Evolutionary conservation across 306 rosid species (phyloP), one percentile per base, ranked within the genome.

Genomic region (Trichosanthes cucumerina): DNA sequence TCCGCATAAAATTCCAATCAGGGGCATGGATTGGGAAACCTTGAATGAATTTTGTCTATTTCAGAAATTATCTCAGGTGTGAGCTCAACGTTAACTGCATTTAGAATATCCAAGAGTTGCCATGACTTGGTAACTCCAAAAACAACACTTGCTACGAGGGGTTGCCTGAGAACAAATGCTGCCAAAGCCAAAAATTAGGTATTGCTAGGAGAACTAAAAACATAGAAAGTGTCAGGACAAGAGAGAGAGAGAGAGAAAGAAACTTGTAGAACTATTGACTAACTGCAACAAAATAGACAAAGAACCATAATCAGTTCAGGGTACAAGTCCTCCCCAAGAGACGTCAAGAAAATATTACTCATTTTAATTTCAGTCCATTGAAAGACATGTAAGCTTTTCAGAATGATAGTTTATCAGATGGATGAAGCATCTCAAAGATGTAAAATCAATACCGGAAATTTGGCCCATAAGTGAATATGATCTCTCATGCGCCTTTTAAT

Each of bases 81-180:
- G 82, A 95, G 91, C 87, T 86, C 86, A 28, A 85, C 82, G 85
- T 84, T 70, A 83, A 91, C 85, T 41, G 92, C 92, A 60, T 81
- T 47, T 16, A 92, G 50, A 83, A 89, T 89, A 84, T 89, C 90
- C 78, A 43, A 84, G 59, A 95, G 97, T 72, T 92, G 96, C 96
- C 92, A 81, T 62, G 91, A 80, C 86, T 86, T 89, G 33, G 99
- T 91, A 62, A 90, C 97, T 73, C 97, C 99, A 81, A 91, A 91
- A 69, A 92, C 63, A 12, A 83, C 89, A 82, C 97, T 92, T 36
- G 90, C 97, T 33, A 95, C 97, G 15, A 92, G 96, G 77, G 97
- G 96, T 78, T 88, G 92, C 78, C 86, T 89, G 93, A 90, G 89
- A 70, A 89, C 97, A 87, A 95, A 95, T 49, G 96, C 99, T 95